phyloP scores from a whole-genome alignment of 208 protist genomes.

The Tritrichomonas musculus region DNA sequence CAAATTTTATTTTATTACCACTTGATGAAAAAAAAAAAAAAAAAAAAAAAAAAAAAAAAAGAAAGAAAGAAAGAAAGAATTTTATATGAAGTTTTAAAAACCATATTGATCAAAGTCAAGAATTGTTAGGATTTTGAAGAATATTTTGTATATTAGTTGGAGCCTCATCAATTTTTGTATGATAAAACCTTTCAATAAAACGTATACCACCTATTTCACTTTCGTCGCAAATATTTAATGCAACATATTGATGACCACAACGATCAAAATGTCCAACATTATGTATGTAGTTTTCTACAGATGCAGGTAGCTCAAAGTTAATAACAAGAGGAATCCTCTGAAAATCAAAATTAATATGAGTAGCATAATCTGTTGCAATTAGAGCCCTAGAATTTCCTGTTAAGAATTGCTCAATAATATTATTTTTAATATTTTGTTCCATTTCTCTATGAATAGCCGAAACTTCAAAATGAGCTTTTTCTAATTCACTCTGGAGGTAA shows the following conservation, averaged over 20 bases:
- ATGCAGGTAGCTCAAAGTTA: constrained; percentile 91
- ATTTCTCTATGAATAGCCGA: constrained; percentile 88
- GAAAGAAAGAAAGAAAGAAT: not conserved
- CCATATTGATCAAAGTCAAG: not conserved
- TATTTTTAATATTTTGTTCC: constrained; percentile 89
- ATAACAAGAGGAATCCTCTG: constrained; percentile 88
- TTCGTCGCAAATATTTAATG: constrained; percentile 94
- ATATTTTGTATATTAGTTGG: not conserved
- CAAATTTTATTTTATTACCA: no score
- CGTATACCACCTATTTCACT: constrained; percentile 55
- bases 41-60: not conserved
- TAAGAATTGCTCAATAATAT: constrained; percentile 92
- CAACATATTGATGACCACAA: constrained; percentile 90
- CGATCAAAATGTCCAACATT: constrained; percentile 84
- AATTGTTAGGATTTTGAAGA: not conserved
- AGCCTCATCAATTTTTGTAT: not conserved
- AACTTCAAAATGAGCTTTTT: constrained; percentile 82
- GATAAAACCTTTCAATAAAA: not conserved
- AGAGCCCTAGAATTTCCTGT: constrained; percentile 85
- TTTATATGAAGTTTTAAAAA: not conserved
- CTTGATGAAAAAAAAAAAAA: not conserved
- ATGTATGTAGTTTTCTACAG: constrained; percentile 70
- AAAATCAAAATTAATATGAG: constrained; percentile 85
- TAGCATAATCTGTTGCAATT: constrained; percentile 95
- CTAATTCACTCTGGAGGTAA: constrained; percentile 87